Conservation (phyloP, 768 basidiomycete species). For the Pulveroboletus sp. region DNA sequence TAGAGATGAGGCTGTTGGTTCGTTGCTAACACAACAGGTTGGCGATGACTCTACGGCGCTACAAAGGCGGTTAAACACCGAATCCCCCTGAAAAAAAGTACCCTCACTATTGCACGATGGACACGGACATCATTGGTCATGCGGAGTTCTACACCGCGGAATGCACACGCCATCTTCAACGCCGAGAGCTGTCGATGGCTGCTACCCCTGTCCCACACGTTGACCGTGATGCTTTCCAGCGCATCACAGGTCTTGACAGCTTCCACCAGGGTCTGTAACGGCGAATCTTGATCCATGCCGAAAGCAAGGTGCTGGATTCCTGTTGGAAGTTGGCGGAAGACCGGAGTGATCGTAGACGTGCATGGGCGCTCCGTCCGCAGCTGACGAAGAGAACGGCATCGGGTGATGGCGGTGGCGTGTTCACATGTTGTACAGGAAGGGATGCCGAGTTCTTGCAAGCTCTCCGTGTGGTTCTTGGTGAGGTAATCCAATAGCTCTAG, state of each 20-base stretch:
- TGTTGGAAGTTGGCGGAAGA: conserved; percentile 48
- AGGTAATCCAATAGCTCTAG: conserved; percentile 52
- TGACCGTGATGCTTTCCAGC: conserved; percentile 49
- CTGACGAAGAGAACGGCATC: conserved; percentile 49
- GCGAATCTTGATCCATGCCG: conserved; percentile 53
- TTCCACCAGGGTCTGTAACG: conserved; percentile 52
- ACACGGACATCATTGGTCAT: conserved; percentile 47
- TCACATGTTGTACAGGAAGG: conserved; percentile 52
- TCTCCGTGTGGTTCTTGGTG: conserved; percentile 43
- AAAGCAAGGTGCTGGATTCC: conserved; percentile 55
- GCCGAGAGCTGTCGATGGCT: conserved; percentile 47
- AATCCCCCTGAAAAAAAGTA: conserved; percentile 6
- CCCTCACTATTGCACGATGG: conserved; percentile 49
- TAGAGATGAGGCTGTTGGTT: not conserved
- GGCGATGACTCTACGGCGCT: conserved; percentile 20
- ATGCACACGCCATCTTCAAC: conserved; percentile 63
- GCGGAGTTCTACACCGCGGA: conserved; percentile 52
- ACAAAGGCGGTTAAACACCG: conserved; percentile 13
- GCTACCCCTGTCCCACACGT: conserved; percentile 50
- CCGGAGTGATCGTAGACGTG: conserved; percentile 33
- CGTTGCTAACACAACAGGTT: conserved; percentile 18
- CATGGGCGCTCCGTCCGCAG: conserved; percentile 55
- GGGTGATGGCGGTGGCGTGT: conserved; percentile 42
- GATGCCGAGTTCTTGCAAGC: conserved; percentile 52
- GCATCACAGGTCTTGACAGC: conserved; percentile 43